Evolutionary conservation across 2,329 filamentous ascomycete genomes (phyloP).

Genomic region (Lanzia echinophila): DNA sequence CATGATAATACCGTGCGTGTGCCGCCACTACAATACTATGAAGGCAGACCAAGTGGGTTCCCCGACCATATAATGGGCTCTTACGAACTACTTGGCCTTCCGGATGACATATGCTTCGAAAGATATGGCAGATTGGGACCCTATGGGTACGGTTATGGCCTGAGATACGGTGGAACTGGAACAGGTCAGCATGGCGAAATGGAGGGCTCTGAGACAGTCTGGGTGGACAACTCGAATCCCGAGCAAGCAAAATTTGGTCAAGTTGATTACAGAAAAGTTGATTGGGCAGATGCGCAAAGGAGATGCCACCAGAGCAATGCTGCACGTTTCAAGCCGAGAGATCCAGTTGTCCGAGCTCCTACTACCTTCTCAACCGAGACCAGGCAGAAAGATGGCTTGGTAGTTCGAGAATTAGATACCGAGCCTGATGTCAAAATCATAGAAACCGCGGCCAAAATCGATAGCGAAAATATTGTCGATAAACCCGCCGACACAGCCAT

Average conservation of each 20-base stretch:
- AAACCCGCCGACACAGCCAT: background rate
- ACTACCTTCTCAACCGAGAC: conserved; percentile 13
- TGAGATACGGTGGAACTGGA: conserved; percentile 70
- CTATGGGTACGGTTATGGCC: conserved; percentile 84
- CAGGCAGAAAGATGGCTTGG: conserved; percentile 9
- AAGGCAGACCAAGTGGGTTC: conserved; percentile 75
- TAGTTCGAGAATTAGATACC: conserved; percentile 5
- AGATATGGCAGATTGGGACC: conserved; percentile 81
- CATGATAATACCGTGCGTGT: conserved; percentile 55
- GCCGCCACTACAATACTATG: conserved; percentile 65
- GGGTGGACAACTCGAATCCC: conserved; percentile 44
- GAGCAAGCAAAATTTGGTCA: conserved; percentile 40
- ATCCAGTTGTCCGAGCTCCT: conserved; percentile 4
- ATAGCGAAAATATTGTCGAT: background rate
- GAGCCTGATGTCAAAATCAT: background rate
- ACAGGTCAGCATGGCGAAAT: conserved; percentile 79
- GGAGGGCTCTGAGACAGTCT: conserved; percentile 73
- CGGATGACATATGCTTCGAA: conserved; percentile 88
- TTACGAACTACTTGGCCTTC: conserved; percentile 70
- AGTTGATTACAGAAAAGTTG: conserved; percentile 69
- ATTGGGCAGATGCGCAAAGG: conserved; percentile 74
- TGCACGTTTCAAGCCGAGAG: conserved; percentile 50
- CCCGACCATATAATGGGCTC: conserved; percentile 83
- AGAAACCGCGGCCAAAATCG: background rate
- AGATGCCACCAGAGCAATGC: conserved; percentile 67